A percentile compares a stretch with the other conserved stretches of the same genome.
phyloP scores from a whole-genome alignment of 2,329 filamentous ascomycete genomes.

The Arthroderma sp. region DNA sequence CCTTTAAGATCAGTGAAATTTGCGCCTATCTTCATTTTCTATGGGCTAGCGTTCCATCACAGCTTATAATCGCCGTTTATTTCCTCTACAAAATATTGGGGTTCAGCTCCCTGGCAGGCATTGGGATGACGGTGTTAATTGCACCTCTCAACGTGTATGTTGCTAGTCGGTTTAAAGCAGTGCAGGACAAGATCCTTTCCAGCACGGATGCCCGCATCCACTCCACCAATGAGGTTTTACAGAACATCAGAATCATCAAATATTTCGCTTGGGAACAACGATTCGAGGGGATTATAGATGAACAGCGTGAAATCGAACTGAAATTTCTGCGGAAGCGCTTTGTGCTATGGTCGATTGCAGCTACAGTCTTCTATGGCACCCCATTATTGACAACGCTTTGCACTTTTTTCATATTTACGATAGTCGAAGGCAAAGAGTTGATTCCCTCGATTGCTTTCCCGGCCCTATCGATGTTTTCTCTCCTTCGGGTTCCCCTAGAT shows the following conservation, averaged over 20 bases:
- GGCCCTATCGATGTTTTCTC: conserved; percentile 85
- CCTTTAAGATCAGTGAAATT: conserved; percentile 93
- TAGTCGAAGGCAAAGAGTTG: conserved; percentile 76
- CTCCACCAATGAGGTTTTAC: conserved; percentile 88
- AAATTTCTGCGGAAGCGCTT: conserved; percentile 68
- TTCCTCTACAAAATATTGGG: conserved; percentile 86
- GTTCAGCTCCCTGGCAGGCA: conserved; percentile 82
- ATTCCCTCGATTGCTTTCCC: conserved; percentile 92
- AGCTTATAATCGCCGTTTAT: conserved; percentile 66
- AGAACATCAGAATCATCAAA: conserved; percentile 98
- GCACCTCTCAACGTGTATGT: conserved; percentile 84
- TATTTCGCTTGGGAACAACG: conserved; percentile 97
- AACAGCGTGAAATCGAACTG: conserved; percentile 71
- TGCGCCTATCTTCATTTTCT: conserved; percentile 92
- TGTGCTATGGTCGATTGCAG: conserved; percentile 79
- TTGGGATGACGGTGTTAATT: conserved; percentile 77
- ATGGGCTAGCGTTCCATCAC: conserved; percentile 80
- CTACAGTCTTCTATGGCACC: conserved; percentile 92
- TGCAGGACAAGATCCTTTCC: conserved; percentile 81
- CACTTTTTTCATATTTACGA: conserved; percentile 86
- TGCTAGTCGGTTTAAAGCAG: conserved; percentile 68
- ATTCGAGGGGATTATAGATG: conserved; percentile 73
- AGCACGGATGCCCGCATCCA: conserved; percentile 94
- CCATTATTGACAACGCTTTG: conserved; percentile 92
- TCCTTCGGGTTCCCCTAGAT: conserved; percentile 83